These are phyloP conservation scores for Corrigiola litoralis DNA, from an alignment of 179 eudicot species.

Conservation along the genomic window DNA sequence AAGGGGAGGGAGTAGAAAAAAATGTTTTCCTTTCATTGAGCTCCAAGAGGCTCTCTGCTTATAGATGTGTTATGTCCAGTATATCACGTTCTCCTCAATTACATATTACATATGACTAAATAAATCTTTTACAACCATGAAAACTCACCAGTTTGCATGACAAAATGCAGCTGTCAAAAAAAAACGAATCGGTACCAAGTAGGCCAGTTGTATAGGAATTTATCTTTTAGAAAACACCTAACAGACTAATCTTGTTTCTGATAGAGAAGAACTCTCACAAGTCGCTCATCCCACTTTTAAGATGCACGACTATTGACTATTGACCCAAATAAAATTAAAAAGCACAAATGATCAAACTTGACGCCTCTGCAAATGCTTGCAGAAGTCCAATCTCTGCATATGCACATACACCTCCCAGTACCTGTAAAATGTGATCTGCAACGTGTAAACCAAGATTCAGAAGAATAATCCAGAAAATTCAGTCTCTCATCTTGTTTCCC, in stretches of 20 bases:
- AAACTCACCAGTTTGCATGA: constrained; percentile 84
- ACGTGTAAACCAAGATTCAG: constrained; percentile 77
- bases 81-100: too few relatives aligned
- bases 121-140: background rate
- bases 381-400: background rate
- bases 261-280: too few relatives aligned
- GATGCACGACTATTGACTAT: too few relatives aligned
- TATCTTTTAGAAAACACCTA: too few relatives aligned
- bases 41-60: too few relatives aligned
- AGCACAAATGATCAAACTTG: background rate
- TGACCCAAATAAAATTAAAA: constrained; percentile 39
- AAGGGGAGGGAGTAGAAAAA: too few relatives aligned
- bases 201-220: constrained; percentile 64
- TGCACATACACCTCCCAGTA: constrained; percentile 15
- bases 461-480: constrained; percentile 86
- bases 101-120: too few relatives aligned
- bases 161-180: constrained; percentile 96
- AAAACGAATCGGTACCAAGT: constrained; percentile 95
- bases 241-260: too few relatives aligned
- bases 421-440: constrained; percentile 87
- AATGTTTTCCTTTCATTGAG: too few relatives aligned
- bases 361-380: constrained; percentile 3
- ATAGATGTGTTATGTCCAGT: too few relatives aligned
- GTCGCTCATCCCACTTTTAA: too few relatives aligned
- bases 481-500: constrained; percentile 47